Conservation (phyloP, 805 yeast genomes). For the Wickerhamomyces tratensis region DNA sequence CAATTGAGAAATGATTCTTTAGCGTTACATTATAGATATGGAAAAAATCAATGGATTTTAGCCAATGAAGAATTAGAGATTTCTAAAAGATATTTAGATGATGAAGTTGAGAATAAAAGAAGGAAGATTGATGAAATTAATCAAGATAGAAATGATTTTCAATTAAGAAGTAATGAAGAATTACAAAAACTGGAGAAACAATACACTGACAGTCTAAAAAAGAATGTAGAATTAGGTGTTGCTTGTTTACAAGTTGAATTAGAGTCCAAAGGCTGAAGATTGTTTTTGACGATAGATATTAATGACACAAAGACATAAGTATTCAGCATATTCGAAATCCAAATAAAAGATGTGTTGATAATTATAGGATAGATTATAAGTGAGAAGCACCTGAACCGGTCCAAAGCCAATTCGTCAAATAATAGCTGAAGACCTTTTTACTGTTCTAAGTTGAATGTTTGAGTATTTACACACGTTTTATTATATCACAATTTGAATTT, state of each 20-base stretch:
- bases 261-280: no score
- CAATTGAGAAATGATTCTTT: constrained; percentile 28
- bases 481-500: no score
- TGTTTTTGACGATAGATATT: no score
- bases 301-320: no score
- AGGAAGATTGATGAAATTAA: constrained; percentile 33
- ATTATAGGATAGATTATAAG: no score
- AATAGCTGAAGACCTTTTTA: no score
- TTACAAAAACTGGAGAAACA: constrained; percentile 33
- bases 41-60: constrained; percentile 26
- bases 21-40: constrained; percentile 23
- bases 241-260: constrained; percentile 11
- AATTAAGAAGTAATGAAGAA: constrained; percentile 33
- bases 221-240: constrained; percentile 26
- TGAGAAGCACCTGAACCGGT: no score
- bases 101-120: constrained; percentile 27
- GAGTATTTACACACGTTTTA: no score
- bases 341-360: no score
- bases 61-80: constrained; percentile 24
- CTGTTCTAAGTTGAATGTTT: no score
- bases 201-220: constrained; percentile 34
- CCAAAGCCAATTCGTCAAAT: no score
- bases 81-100: constrained; percentile 18
- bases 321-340: no score
- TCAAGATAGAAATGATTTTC: constrained; percentile 30